A percentile compares a stretch with the other conserved stretches of the same genome.
These are phyloP conservation scores for Trichoderma sp. DNA, from an alignment of 2,329 filamentous ascomycete genomes.

Conservation along the genomic window DNA sequence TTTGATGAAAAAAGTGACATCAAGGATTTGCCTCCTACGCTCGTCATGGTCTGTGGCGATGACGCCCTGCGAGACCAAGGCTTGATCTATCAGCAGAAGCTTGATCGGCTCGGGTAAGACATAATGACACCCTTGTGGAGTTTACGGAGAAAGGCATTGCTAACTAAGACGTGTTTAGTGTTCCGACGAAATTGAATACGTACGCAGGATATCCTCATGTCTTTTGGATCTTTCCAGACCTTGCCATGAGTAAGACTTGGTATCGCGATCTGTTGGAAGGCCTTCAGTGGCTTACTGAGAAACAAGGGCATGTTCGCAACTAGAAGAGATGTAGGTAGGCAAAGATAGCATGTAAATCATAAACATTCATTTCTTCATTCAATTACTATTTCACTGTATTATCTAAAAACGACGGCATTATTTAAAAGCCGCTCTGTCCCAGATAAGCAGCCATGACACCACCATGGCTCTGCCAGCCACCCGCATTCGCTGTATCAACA, in stretches of 20 bases:
- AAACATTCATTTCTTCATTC: not conserved
- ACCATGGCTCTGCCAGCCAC: conserved; percentile 29
- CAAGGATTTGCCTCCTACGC: not conserved
- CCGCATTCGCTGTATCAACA: conserved; percentile 27
- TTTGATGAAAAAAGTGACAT: not conserved
- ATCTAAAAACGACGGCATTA: not conserved
- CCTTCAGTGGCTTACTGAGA: not conserved
- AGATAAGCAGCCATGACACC: conserved; percentile 34
- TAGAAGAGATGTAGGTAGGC: not conserved
- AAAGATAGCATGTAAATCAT: not conserved
- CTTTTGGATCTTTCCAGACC: not conserved
- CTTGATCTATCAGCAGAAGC: conserved; percentile 1
- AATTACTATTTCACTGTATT: not conserved
- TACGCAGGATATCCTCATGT: conserved; percentile 1
- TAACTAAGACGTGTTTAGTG: not conserved
- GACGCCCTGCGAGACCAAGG: not conserved
- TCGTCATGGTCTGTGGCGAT: not conserved
- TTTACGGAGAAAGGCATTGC: not conserved
- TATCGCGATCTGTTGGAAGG: not conserved
- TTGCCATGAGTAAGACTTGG: not conserved
- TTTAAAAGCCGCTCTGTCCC: conserved; percentile 16
- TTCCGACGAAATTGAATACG: not conserved
- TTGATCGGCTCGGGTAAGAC: not conserved
- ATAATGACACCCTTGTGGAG: not conserved
- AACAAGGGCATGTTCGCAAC: not conserved